Conservation (phyloP, 257 asterid genomes). For the Verbena officinalis region DNA sequence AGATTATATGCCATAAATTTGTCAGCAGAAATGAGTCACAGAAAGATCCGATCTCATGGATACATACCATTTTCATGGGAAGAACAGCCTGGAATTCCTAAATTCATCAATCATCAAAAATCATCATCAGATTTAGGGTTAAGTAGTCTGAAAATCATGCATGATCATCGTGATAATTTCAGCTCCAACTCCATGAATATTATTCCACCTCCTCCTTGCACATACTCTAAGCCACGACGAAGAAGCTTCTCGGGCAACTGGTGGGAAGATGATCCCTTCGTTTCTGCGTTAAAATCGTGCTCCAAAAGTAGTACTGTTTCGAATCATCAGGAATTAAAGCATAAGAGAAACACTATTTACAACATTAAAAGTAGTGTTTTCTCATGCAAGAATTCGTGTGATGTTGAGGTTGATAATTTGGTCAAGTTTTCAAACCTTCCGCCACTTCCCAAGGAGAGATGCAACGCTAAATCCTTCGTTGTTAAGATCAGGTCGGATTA, state of each 20-base stretch:
- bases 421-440: constrained; percentile 51
- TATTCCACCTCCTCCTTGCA: constrained; percentile 55
- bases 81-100: constrained; percentile 69
- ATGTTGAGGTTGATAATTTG: constrained; percentile 45
- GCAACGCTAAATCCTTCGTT: constrained; percentile 33
- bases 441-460: constrained; percentile 50
- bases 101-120: constrained; percentile 36
- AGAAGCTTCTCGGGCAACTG: constrained; percentile 30
- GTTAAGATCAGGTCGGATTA: constrained; percentile 23
- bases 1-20: not conserved
- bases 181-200: not conserved
- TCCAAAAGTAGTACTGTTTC: constrained; percentile 24
- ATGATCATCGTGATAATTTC: not conserved
- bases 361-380: constrained; percentile 27
- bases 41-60: constrained; percentile 43
- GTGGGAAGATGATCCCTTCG: constrained; percentile 59
- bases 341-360: constrained; percentile 14
- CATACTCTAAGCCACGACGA: constrained; percentile 17
- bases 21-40: constrained; percentile 41
- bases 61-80: constrained; percentile 82
- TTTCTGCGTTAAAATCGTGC: constrained; percentile 59
- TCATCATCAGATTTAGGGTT: constrained; percentile 17
- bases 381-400: constrained; percentile 53
- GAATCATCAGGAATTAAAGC: constrained; percentile 13
- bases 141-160: not conserved